Evolutionary conservation across 2,329 filamentous ascomycete species (phyloP).

Genomic region (Tolypocladium guangdongense): DNA sequence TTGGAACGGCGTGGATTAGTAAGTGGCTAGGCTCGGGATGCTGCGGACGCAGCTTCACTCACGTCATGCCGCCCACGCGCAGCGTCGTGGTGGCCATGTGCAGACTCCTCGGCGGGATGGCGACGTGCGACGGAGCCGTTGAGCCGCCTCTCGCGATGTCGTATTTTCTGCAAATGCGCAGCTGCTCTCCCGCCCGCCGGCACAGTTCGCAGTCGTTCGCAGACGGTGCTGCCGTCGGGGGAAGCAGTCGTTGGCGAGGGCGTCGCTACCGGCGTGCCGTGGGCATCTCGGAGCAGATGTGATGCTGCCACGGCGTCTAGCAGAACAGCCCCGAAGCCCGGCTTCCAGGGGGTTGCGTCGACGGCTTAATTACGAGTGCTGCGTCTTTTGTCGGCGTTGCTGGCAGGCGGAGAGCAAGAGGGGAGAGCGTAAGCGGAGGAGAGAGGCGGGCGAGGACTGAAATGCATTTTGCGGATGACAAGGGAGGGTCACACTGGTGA

Average conservation of each 20-base stretch:
- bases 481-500: not conserved
- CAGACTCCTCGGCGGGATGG: conserved; percentile 35
- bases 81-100: conserved; percentile 86
- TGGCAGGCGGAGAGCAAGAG: not conserved
- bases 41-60: conserved; percentile 22
- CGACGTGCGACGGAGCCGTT: conserved; percentile 42
- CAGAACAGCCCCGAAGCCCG: conserved; percentile 1
- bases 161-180: not conserved
- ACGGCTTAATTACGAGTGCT: not conserved
- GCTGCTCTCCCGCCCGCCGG: not conserved
- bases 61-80: conserved; percentile 80
- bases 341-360: not conserved
- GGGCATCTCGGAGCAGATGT: not conserved
- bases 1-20: conserved; percentile 32
- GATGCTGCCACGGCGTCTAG: not conserved
- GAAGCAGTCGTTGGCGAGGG: not conserved
- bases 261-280: not conserved
- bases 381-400: not conserved
- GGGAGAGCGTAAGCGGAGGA: not conserved
- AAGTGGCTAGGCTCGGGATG: not conserved
- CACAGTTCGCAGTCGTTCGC: not conserved
- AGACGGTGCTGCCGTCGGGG: not conserved
- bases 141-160: not conserved
- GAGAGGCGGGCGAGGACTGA: not conserved
- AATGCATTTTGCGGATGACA: not conserved